Conservation (phyloP, 2,329 filamentous ascomycete species). For the Fonsecaea monophora region DNA sequence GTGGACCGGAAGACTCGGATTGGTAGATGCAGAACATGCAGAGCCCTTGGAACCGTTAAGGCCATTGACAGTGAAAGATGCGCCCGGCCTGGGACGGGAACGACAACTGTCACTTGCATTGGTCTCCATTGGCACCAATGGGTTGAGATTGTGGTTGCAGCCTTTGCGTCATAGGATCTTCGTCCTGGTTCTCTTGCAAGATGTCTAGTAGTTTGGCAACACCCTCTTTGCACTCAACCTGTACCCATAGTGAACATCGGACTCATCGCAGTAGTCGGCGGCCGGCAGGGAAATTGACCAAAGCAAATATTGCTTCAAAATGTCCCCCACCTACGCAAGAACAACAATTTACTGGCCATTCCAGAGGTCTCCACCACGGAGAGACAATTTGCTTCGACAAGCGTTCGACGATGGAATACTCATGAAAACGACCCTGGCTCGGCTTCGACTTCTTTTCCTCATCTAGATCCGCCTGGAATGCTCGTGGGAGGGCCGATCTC, state of each 20-base stretch:
- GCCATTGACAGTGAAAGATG: background rate
- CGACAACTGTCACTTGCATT: background rate
- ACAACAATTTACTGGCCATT: slow-evolving; percentile 25
- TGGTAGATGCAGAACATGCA: slow-evolving; percentile 4
- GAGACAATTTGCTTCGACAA: slow-evolving; percentile 20
- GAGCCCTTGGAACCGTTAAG: background rate
- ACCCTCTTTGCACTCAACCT: background rate
- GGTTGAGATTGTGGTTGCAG: background rate
- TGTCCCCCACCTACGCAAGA: slow-evolving; percentile 14
- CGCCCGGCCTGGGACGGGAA: slow-evolving; percentile 1
- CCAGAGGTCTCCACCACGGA: slow-evolving; percentile 20
- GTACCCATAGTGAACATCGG: background rate
- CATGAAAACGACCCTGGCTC: background rate
- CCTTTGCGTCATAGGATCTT: slow-evolving; percentile 16
- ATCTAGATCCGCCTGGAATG: slow-evolving; percentile 9
- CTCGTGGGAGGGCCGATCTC: background rate
- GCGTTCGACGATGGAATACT: background rate
- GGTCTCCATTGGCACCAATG: background rate
- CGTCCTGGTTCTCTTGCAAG: slow-evolving; percentile 6
- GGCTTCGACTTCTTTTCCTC: slow-evolving; percentile 20
- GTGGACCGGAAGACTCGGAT: slow-evolving; percentile 1
- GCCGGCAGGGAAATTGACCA: slow-evolving; percentile 9
- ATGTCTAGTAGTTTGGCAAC: background rate
- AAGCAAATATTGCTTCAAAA: slow-evolving; percentile 6
- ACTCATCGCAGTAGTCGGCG: background rate